Evolutionary conservation across 495 filamentous ascomycete genomes (phyloP).

Genomic region (Friedmanniomyces simplex): DNA sequence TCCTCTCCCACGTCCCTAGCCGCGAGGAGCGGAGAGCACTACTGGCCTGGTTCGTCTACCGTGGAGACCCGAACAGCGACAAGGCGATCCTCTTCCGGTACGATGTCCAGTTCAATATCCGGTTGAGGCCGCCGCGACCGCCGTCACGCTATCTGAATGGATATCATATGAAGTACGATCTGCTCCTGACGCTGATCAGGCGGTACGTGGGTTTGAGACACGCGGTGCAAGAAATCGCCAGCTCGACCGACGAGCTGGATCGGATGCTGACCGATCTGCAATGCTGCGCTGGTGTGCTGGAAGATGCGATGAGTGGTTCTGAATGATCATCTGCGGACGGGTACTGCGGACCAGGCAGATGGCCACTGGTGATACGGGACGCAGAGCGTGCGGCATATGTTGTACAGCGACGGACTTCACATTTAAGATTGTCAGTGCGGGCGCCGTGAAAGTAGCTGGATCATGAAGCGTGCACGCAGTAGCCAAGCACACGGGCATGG

Average conservation of each 20-base stretch:
- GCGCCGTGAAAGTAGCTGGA: no score
- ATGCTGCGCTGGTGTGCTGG: not conserved
- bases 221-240: not conserved
- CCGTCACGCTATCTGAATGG: not conserved
- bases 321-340: not conserved
- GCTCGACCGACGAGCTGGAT: not conserved
- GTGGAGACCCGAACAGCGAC: not conserved
- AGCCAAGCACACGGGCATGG: no score
- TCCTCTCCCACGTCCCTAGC: not conserved
- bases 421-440: no score
- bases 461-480: no score
- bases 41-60: not conserved
- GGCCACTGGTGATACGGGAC: no score
- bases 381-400: no score
- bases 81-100: not conserved
- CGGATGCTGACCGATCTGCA: not conserved
- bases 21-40: not conserved
- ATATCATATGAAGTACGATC: not conserved
- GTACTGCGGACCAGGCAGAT: no score
- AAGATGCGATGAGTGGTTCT: not conserved
- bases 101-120: not conserved
- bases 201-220: not conserved
- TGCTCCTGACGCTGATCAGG: not conserved
- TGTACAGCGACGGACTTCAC: no score
- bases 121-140: not conserved